phyloP scores from a whole-genome alignment of 73 alveolate species.

The Paramecium biaurelia region DNA sequence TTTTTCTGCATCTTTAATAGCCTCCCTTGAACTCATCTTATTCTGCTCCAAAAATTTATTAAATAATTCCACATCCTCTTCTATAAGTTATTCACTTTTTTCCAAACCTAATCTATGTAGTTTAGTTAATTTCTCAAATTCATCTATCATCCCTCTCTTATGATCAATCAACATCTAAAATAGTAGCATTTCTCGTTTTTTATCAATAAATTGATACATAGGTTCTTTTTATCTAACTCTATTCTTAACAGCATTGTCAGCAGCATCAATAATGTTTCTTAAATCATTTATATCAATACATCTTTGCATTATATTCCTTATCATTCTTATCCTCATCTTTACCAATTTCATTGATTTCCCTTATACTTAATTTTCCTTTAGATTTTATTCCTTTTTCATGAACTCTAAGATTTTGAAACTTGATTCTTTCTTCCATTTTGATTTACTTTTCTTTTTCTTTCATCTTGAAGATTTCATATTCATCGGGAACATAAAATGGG shows the following conservation, averaged over 20 bases:
- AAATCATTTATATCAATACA: not conserved
- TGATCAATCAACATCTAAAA: slow-evolving; percentile 64
- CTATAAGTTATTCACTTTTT: slow-evolving; percentile 55
- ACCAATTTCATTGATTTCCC: slow-evolving; percentile 42
- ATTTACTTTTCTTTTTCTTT: slow-evolving; percentile 59
- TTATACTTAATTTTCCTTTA: slow-evolving; percentile 50
- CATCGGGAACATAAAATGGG: slow-evolving; percentile 67
- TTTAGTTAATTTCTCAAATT: slow-evolving; percentile 58
- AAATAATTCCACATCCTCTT: slow-evolving; percentile 60
- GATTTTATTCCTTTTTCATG: slow-evolving; percentile 53
- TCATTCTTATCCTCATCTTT: slow-evolving; percentile 54
- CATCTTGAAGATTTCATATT: slow-evolving; percentile 63
- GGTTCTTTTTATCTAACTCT: slow-evolving; percentile 65
- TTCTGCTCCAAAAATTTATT: slow-evolving; percentile 58
- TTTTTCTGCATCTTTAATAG: slow-evolving; percentile 53
- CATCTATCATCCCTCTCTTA: slow-evolving; percentile 60
- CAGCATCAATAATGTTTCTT: slow-evolving; percentile 64
- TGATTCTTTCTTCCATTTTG: slow-evolving; percentile 50
- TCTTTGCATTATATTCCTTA: slow-evolving; percentile 43
- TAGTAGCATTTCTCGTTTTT: slow-evolving; percentile 62
- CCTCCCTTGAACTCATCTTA: slow-evolving; percentile 55
- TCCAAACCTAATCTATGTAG: slow-evolving; percentile 60
- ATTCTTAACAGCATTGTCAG: slow-evolving; percentile 60
- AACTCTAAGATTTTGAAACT: slow-evolving; percentile 49
- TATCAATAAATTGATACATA: slow-evolving; percentile 62